phyloP scores from a whole-genome alignment of 495 filamentous ascomycete species.

The Neurospora discreta region DNA sequence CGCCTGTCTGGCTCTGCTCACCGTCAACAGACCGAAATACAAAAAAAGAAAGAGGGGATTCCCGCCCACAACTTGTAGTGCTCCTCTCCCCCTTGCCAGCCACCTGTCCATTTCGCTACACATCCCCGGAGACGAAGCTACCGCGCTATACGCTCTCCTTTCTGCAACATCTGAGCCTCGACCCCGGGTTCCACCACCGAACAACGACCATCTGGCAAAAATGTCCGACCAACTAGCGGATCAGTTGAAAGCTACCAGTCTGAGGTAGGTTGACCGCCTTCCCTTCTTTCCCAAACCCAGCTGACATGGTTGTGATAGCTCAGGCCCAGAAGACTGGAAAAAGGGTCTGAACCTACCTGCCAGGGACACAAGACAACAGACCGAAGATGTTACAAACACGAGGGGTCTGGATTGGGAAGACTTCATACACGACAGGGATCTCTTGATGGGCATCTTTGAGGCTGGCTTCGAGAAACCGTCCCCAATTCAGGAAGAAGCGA shows the following conservation, averaged over 20 bases:
- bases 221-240: conserved; percentile 49
- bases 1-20: neutral
- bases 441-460: conserved; percentile 98
- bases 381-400: conserved; percentile 96
- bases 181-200: neutral
- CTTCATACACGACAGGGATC: conserved; percentile 82
- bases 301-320: conserved; percentile 33
- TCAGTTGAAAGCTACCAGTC: conserved; percentile 58
- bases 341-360: conserved; percentile 62
- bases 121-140: neutral
- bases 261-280: conserved; percentile 43
- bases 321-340: conserved; percentile 62
- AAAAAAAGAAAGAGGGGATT: neutral
- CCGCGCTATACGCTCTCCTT: neutral
- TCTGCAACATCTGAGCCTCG: neutral
- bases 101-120: neutral
- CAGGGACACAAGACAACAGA: conserved; percentile 83
- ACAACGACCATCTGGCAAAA: conserved; percentile 4
- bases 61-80: neutral
- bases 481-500: conserved; percentile 97
- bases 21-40: neutral
- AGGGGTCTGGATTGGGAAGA: conserved; percentile 98
- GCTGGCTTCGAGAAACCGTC: conserved; percentile 98
- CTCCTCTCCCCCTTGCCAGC: neutral
- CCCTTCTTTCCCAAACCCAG: conserved; percentile 6